These are phyloP conservation scores for Ballota nigra DNA, from an alignment of 257 asterid genomes.

Conservation along the genomic window DNA sequence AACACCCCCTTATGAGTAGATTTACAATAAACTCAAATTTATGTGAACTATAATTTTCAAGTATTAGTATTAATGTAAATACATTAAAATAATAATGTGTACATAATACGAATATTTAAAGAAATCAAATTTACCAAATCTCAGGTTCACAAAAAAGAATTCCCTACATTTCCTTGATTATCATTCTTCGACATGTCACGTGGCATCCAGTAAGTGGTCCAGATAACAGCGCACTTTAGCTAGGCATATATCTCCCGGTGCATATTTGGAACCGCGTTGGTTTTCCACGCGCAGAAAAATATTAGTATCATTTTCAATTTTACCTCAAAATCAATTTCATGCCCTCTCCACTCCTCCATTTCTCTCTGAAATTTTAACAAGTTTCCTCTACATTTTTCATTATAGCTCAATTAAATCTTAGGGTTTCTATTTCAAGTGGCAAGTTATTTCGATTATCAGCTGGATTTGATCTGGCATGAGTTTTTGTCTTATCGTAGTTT, in stretches of 20 bases:
- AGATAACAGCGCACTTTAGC: slow-evolving; percentile 30
- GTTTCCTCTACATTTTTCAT: slow-evolving; percentile 7
- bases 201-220: slow-evolving; percentile 8
- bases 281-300: slow-evolving; percentile 6
- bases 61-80: too few species aligned
- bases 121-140: too few species aligned
- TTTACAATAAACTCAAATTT: too few species aligned
- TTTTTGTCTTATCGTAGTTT: slow-evolving; percentile 3
- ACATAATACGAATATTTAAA: too few species aligned
- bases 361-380: background rate
- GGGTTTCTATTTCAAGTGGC: slow-evolving; percentile 23
- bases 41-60: too few species aligned
- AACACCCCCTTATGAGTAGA: too few species aligned
- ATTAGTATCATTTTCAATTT: background rate
- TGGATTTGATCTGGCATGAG: slow-evolving; percentile 25
- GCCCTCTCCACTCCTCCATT: background rate
- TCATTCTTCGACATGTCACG: slow-evolving; percentile 15
- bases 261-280: background rate
- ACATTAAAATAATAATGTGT: too few species aligned
- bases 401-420: slow-evolving; percentile 22
- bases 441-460: slow-evolving; percentile 2
- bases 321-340: background rate
- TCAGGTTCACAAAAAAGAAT: too few species aligned
- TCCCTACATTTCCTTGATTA: background rate
- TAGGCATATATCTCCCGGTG: slow-evolving; percentile 2